Conservation (phyloP, 2,329 filamentous ascomycete genomes). For the Onygenales sp. region DNA sequence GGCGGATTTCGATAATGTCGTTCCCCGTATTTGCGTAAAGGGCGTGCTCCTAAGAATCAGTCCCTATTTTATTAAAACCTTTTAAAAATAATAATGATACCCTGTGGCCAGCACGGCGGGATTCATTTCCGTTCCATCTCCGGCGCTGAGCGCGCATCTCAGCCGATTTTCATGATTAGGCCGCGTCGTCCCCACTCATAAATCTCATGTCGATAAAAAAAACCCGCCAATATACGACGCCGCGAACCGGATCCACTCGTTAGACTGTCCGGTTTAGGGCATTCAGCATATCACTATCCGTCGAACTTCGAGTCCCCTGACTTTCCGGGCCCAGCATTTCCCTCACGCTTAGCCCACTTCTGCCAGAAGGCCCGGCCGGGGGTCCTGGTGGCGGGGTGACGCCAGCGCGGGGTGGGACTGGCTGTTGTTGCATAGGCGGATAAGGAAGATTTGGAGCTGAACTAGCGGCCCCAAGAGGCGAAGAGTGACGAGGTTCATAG, state of each 20-base stretch:
- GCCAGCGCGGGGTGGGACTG: slow-evolving; percentile 17
- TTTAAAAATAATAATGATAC: slow-evolving; percentile 2
- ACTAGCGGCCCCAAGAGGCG: slow-evolving; percentile 26
- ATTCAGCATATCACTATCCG: slow-evolving; percentile 43
- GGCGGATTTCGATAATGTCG: neutral
- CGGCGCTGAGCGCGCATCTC: neutral
- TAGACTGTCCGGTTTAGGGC: slow-evolving; percentile 31
- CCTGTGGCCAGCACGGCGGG: slow-evolving; percentile 10
- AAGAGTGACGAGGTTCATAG: slow-evolving; percentile 33
- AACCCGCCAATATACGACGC: neutral
- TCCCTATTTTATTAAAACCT: slow-evolving; percentile 3
- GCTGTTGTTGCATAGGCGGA: slow-evolving; percentile 22
- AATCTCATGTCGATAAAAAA: neutral
- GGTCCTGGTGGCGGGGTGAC: slow-evolving; percentile 32
- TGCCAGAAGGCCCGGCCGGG: slow-evolving; percentile 21
- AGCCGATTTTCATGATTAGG: neutral
- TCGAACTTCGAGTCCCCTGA: slow-evolving; percentile 32
- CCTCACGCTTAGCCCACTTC: slow-evolving; percentile 38
- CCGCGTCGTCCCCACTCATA: neutral
- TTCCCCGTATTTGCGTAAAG: neutral
- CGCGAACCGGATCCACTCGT: neutral
- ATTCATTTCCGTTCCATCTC: slow-evolving; percentile 2
- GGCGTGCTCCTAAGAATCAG: neutral
- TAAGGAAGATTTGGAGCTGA: slow-evolving; percentile 19
- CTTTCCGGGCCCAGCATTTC: slow-evolving; percentile 38